These are phyloP conservation scores for Xylaria sp. DNA, from an alignment of 495 filamentous ascomycete genomes.

Conservation along the genomic window DNA sequence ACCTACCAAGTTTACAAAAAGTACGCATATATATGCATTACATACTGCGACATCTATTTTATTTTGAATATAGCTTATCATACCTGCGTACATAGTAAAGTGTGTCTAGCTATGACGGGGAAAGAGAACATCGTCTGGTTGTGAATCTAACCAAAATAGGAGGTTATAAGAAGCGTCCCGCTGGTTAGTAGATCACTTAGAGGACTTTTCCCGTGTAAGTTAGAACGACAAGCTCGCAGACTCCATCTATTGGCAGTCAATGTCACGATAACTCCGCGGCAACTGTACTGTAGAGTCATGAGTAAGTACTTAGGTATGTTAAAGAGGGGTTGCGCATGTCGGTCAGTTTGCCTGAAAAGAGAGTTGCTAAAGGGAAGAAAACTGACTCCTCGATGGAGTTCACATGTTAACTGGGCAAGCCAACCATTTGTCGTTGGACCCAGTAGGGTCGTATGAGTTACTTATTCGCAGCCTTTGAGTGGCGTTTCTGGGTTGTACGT, in stretches of 20 bases:
- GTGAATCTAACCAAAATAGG: not conserved
- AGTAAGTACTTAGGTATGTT: not conserved
- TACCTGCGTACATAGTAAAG: not conserved
- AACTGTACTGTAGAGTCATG: not conserved
- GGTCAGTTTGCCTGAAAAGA: not conserved
- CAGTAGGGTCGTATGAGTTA: not conserved
- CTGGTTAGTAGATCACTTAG: not conserved
- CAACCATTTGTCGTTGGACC: not conserved
- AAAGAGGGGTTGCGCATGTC: not conserved
- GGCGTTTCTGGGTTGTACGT: not conserved
- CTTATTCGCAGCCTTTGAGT: not conserved
- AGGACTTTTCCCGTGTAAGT: not conserved
- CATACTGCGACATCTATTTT: not conserved
- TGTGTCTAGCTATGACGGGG: not conserved
- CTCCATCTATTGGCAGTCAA: not conserved
- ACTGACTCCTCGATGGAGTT: slow-evolving; percentile 2
- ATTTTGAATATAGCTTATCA: not conserved
- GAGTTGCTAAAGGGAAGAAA: not conserved
- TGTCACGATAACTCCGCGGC: not conserved
- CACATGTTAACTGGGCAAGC: not conserved
- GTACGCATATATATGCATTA: not conserved
- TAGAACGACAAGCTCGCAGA: not conserved
- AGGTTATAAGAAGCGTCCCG: not conserved
- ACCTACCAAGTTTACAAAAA: not conserved
- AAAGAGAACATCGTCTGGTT: not conserved